These are phyloP conservation scores for Pichia paraexigua DNA, from an alignment of 805 yeast species.

Conservation along the genomic window DNA sequence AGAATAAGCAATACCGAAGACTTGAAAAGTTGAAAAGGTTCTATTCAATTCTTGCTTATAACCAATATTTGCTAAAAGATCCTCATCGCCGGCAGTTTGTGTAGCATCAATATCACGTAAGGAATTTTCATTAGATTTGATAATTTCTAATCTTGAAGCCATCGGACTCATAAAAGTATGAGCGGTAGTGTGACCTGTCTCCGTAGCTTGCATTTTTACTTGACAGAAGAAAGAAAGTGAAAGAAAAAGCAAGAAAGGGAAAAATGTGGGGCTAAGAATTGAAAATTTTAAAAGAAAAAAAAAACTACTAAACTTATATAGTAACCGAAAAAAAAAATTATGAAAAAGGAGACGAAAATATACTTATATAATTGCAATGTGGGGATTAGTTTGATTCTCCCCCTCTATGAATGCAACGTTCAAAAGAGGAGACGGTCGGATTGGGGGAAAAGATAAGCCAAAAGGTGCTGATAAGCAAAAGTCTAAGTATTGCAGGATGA, in stretches of 20 bases:
- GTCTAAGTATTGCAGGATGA: no score
- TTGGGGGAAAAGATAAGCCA: not conserved
- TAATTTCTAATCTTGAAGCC: slow-evolving; percentile 14
- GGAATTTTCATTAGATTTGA: slow-evolving; percentile 19
- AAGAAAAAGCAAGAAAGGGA: not conserved
- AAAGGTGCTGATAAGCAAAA: not conserved
- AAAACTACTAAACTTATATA: not conserved
- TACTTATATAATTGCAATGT: not conserved
- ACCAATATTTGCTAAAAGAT: slow-evolving; percentile 48
- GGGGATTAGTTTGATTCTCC: not conserved
- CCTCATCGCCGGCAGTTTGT: slow-evolving; percentile 23
- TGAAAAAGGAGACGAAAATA: not conserved
- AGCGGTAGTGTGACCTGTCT: slow-evolving; percentile 2
- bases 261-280: not conserved
- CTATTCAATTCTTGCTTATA: slow-evolving; percentile 63
- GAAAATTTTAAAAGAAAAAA: not conserved
- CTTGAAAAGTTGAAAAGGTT: slow-evolving; percentile 51
- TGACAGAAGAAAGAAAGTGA: not conserved
- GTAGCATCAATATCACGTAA: slow-evolving; percentile 25
- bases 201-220: not conserved
- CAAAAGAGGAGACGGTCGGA: not conserved
- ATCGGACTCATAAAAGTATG: slow-evolving; percentile 11
- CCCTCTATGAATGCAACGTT: not conserved
- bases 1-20: slow-evolving; percentile 63
- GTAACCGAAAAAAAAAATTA: not conserved